phyloP scores from a whole-genome alignment of 1,139 yeast species.

The Hansenula sp. region DNA sequence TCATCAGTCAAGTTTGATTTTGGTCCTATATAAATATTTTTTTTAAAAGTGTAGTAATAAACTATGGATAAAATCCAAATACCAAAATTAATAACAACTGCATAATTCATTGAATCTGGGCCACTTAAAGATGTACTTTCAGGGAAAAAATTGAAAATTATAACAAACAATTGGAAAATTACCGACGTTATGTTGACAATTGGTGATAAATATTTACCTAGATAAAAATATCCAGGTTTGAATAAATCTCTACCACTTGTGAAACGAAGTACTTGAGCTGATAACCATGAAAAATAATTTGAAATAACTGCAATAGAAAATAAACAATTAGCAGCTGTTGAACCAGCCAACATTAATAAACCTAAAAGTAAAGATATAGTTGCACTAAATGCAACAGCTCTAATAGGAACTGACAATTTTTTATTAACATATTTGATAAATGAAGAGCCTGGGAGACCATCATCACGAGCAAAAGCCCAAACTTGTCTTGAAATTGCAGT shows the following conservation, averaged over 20 bases:
- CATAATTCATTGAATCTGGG: slow-evolving; percentile 50
- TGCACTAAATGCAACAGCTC: slow-evolving; percentile 51
- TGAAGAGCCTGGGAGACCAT: slow-evolving; percentile 36
- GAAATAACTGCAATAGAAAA: slow-evolving; percentile 52
- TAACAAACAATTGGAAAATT: slow-evolving; percentile 31
- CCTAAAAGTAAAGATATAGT: slow-evolving; percentile 42
- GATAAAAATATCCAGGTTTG: slow-evolving; percentile 56
- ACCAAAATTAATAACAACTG: slow-evolving; percentile 47
- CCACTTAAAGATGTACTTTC: slow-evolving; percentile 30
- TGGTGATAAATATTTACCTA: slow-evolving; percentile 44
- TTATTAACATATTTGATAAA: slow-evolving; percentile 45
- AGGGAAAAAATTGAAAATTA: slow-evolving; percentile 42
- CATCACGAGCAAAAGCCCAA: slow-evolving; percentile 42
- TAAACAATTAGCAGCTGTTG: slow-evolving; percentile 50
- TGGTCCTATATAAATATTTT: slow-evolving; percentile 46
- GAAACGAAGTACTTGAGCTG: slow-evolving; percentile 43
- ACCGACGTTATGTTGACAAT: slow-evolving; percentile 33
- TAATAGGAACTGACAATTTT: slow-evolving; percentile 44
- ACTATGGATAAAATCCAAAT: slow-evolving; percentile 39
- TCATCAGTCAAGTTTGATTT: slow-evolving; percentile 24
- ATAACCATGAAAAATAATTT: slow-evolving; percentile 48
- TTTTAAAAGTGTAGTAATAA: slow-evolving; percentile 42
- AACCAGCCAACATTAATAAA: slow-evolving; percentile 46
- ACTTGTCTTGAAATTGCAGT: slow-evolving; percentile 41
- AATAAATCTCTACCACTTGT: slow-evolving; percentile 40